Percentiles rank a stretch among this genome's conserved stretches.
phyloP scores from a whole-genome alignment of 495 filamentous ascomycete genomes.

The Daldinia loculata region DNA sequence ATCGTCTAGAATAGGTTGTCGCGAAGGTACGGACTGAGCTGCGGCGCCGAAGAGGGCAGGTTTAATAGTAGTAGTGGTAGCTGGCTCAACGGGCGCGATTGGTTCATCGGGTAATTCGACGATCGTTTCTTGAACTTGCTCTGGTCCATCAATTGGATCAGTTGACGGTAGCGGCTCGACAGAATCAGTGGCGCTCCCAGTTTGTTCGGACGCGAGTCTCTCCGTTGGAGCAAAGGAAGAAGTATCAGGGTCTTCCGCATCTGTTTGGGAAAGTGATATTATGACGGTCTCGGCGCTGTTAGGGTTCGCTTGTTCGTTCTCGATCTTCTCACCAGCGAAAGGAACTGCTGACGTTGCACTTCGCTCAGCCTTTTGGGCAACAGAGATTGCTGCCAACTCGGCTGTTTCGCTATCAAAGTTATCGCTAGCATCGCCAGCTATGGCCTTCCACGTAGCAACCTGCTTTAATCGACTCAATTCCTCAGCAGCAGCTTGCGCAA shows the following conservation, averaged over 20 bases:
- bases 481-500: slow-evolving; percentile 81
- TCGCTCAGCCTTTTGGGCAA: slow-evolving; percentile 43
- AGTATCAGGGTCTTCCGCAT: slow-evolving; percentile 23
- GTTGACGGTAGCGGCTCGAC: slow-evolving; percentile 26
- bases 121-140: slow-evolving; percentile 40
- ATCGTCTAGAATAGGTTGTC: slow-evolving; percentile 53
- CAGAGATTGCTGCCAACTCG: slow-evolving; percentile 55
- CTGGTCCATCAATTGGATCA: slow-evolving; percentile 34
- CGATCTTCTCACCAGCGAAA: slow-evolving; percentile 21
- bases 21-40: slow-evolving; percentile 55
- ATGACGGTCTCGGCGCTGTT: slow-evolving; percentile 28
- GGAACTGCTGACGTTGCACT: slow-evolving; percentile 30
- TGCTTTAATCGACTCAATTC: slow-evolving; percentile 86
- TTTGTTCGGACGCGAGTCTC: slow-evolving; percentile 24
- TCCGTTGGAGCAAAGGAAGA: slow-evolving; percentile 29
- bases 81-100: slow-evolving; percentile 25
- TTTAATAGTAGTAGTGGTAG: slow-evolving; percentile 45
- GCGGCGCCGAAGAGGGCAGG: slow-evolving; percentile 56
- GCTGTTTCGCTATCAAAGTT: slow-evolving; percentile 69
- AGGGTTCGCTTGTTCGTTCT: slow-evolving; percentile 13
- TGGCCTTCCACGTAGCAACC: slow-evolving; percentile 85
- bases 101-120: slow-evolving; percentile 38
- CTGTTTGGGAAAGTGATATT: slow-evolving; percentile 32
- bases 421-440: slow-evolving; percentile 74
- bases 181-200: slow-evolving; percentile 19